Evolutionary conservation across 2,329 filamentous ascomycete species (phyloP).

Genomic region (Hawksworthiomyces lignivorus): DNA sequence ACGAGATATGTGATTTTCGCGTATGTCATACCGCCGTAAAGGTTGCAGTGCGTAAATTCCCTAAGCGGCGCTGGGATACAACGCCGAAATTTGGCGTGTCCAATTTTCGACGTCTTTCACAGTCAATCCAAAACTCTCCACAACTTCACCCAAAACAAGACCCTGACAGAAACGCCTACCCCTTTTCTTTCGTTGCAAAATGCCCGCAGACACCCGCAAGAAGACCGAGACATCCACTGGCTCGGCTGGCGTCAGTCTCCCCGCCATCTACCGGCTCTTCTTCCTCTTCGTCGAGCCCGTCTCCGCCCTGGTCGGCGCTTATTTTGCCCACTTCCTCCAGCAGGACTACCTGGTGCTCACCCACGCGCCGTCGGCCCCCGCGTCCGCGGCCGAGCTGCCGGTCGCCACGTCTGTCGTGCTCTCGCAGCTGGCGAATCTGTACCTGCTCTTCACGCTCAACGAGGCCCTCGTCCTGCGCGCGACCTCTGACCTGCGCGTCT

Average conservation of each 20-base stretch:
- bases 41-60: too few relatives aligned
- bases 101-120: not conserved
- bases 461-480: slow-evolving; percentile 68
- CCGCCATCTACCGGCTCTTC: slow-evolving; percentile 58
- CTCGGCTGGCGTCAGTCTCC: too few relatives aligned
- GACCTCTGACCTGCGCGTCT: slow-evolving; percentile 61
- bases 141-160: not conserved
- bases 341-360: slow-evolving; percentile 57
- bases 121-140: not conserved
- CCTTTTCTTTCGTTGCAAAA: too few relatives aligned
- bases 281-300: slow-evolving; percentile 66
- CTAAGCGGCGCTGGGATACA: too few relatives aligned
- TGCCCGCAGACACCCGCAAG: too few relatives aligned
- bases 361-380: slow-evolving; percentile 42
- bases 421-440: slow-evolving; percentile 70
- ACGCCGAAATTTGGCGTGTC: slow-evolving; percentile 1
- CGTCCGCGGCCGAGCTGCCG: slow-evolving; percentile 35
- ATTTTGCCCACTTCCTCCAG: slow-evolving; percentile 42
- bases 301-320: slow-evolving; percentile 45
- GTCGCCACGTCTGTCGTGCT: slow-evolving; percentile 58
- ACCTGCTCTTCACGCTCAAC: slow-evolving; percentile 68
- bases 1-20: too few relatives aligned
- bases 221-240: too few relatives aligned
- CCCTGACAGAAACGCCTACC: not conserved
- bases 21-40: too few relatives aligned